A percentile compares a stretch with the other conserved stretches of the same genome.
Conservation (phyloP, 352 stramenopile genomes). For the Globisporangium uncinulatum region DNA sequence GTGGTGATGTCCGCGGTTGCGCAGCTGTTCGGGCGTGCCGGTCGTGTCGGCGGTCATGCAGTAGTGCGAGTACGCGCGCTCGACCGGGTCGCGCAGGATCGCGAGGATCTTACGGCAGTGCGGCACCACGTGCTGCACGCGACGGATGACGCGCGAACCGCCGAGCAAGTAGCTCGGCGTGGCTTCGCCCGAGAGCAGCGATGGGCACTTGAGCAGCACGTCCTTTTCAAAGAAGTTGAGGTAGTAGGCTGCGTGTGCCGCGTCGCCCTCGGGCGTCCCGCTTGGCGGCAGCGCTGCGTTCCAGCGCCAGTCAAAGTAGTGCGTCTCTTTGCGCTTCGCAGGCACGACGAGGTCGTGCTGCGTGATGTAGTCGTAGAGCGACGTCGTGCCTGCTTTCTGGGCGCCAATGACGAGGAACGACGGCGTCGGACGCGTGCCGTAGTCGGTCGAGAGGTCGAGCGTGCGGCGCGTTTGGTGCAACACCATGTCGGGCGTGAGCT, state of each 20-base stretch:
- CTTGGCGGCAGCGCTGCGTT: conserved; percentile 61
- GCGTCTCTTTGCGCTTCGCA: conserved; percentile 93
- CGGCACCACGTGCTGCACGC: conserved; percentile 72
- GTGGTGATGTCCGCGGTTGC: conserved; percentile 71
- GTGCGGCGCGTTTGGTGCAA: conserved; percentile 95
- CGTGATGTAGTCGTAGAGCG: conserved; percentile 96
- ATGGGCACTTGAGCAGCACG: conserved; percentile 81
- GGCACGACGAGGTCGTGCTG: conserved; percentile 94
- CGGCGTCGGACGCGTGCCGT: conserved; percentile 68
- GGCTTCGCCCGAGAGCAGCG: conserved; percentile 89
- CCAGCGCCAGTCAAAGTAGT: conserved; percentile 99
- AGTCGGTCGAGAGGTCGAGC: conserved; percentile 89
- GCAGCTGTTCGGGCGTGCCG: conserved; percentile 69
- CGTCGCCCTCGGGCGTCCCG: conserved; percentile 44
- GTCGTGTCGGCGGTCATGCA: conserved; percentile 81
- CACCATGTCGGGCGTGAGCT: conserved; percentile 84
- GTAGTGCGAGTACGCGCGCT: conserved; percentile 87
- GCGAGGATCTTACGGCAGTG: conserved; percentile 81
- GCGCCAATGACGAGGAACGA: conserved; percentile 96
- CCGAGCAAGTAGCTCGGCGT: conserved; percentile 91
- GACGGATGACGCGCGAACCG: conserved; percentile 59
- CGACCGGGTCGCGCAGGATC: conserved; percentile 78
- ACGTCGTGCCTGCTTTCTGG: conserved; percentile 96
- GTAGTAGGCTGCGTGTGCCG: conserved; percentile 67
- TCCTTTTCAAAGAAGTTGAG: conserved; percentile 83